Evolutionary conservation across 2,329 filamentous ascomycete species (phyloP).

Genomic region (Hansfordia pulvinata): DNA sequence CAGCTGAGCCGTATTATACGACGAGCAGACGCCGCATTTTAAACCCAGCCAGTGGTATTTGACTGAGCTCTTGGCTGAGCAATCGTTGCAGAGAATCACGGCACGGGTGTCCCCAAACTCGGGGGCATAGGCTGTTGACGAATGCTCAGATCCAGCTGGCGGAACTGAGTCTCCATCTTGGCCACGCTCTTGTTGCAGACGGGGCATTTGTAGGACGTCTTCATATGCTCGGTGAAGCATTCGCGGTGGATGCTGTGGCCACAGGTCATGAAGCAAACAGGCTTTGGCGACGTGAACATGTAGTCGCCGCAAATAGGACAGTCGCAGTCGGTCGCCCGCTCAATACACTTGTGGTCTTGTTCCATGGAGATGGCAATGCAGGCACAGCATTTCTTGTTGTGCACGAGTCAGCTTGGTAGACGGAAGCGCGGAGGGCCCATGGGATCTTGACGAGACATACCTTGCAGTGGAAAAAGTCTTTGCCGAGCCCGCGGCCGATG

Average conservation of each 20-base stretch:
- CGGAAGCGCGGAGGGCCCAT: background rate
- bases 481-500: conserved; percentile 79
- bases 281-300: conserved; percentile 80
- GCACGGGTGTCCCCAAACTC: conserved; percentile 72
- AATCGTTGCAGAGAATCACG: conserved; percentile 88
- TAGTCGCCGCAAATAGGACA: conserved; percentile 96
- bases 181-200: conserved; percentile 94
- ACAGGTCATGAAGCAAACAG: conserved; percentile 88
- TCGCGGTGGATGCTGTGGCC: conserved; percentile 89
- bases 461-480: conserved; percentile 98
- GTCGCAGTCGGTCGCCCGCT: conserved; percentile 85
- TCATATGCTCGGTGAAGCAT: conserved; percentile 82
- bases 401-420: background rate
- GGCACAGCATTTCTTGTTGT: conserved; percentile 73
- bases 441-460: conserved; percentile 27
- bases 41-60: conserved; percentile 90
- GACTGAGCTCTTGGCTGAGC: conserved; percentile 73
- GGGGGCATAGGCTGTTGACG: conserved; percentile 81
- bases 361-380: conserved; percentile 86
- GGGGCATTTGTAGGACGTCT: conserved; percentile 85
- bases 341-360: conserved; percentile 82
- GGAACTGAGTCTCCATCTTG: conserved; percentile 94
- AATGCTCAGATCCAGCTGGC: conserved; percentile 79
- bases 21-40: conserved; percentile 65
- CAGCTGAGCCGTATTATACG: conserved; percentile 56